Evolutionary conservation across 192 early-diverging fungal species (phyloP), one percentile per base, ranked within the genome.

Genomic region (Chytriomyces hyalinus): DNA sequence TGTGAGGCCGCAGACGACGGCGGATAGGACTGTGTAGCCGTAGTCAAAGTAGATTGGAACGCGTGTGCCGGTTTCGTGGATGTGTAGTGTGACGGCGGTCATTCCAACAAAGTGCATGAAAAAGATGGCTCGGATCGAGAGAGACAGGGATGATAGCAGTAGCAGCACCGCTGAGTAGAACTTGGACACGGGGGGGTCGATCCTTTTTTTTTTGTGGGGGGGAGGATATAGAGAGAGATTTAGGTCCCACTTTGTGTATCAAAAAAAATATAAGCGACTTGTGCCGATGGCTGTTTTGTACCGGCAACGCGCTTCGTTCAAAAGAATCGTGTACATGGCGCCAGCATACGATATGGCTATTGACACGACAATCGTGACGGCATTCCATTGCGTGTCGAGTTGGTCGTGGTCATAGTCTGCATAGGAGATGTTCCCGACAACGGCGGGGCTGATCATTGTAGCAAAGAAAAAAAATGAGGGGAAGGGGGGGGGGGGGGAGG

Each of bases 31-130:
- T 10, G 67, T 68, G 13, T 47, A 68, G 22, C 49, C 9, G 24
- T n/a, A 49, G 43, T 68, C 67, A 68, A 45, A 68, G 67, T 68
- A 68, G 9, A 68, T 43, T 4, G 67, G 67, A 48, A 68, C 44
- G 9, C 48, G 24, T 2, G 15, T 43, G 24, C 48, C 36, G 36
- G 67, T 68, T 46, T 13, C 24, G 15, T 11, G 11, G 45, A 68
- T 49, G 44, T 68, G 24, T 3, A 49, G 46, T 15, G 67, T 68
- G 49, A 68, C 44, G 13, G 67, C 67, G 8, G 67, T 68, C 67
- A 68, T 68, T 45, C 67, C 67, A 2, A 68, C 67, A 49, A 68
- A 68, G 49, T 68, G 67, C 67, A 68, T 68, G 48, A 68, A 68
- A 49, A 68, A 68, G 67, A 68, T 68, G 5, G 67, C 67, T 45